Base-by-base conservation (phyloP, 2,329 filamentous ascomycete species). In the Beauveria caledonica region DNA sequence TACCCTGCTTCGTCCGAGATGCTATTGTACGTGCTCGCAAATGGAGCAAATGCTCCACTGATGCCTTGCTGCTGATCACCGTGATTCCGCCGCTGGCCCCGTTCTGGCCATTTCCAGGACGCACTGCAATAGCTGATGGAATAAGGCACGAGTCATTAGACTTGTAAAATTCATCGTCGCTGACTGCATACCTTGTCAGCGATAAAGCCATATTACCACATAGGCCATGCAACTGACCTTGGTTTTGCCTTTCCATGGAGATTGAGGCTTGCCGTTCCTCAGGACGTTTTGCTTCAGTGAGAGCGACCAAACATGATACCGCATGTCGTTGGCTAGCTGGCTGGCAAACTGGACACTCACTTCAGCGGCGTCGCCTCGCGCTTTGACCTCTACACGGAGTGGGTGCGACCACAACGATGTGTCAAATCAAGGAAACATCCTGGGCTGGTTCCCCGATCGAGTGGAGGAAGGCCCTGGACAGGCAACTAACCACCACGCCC, bases 1-100 rank as follows among this genome's bases (percentile, higher is more conserved):
- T 54, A 27, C 51, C 51, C 51, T 54, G 51, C 44, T 54, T 54
- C 51, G 25, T 54, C 51, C 51, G 51, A 54, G 51, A 54, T 54
- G 39, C 23, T 42, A 39, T 36, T 42, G 50, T 19, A n/a, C 29
- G 29, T 36, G 29, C 49, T 54, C 11, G 39, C 23, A 54, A 44
- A 54, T 29, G 39, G 50, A n/a, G 17, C 51, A 23, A 6, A 17
- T 17, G 27, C 51, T 44, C 51, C 51, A 54, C 51, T 29, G 36
- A 27, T 44, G 51, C 51, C 51, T 54, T 54, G 51, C 39, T 40
- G 51, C 51, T 44, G 51, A 54, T 54, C 51, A 54, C 51, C 51
- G 13, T 42, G 19, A 29, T 54, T 54, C 51, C 51, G 36, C 44
- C 6, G 19, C 39, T 44, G 25, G 51, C 51, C 51, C 50, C 33